Conservation (phyloP, 352 stramenopile genomes). For the Globisporangium heterothallicum region DNA sequence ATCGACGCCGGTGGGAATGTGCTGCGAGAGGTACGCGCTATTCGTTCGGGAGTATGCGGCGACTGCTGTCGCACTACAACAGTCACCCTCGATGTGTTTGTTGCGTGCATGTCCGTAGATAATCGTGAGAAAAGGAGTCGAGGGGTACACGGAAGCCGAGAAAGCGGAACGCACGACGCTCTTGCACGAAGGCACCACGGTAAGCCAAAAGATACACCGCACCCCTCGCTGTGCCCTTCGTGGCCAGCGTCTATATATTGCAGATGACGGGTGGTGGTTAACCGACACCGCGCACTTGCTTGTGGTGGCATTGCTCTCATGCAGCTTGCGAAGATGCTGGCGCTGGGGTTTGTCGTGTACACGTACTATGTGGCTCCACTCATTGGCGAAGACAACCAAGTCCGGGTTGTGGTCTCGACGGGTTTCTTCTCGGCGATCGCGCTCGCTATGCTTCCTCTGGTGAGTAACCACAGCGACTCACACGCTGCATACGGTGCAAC, state of each 20-base stretch:
- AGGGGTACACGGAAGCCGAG: constrained; percentile 61
- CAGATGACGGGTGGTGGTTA: no score
- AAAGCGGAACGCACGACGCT: constrained; percentile 52
- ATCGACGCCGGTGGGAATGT: constrained; percentile 62
- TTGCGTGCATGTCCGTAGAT: constrained; percentile 7
- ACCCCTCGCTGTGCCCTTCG: no score
- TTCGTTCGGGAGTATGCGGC: not conserved
- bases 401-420: constrained; percentile 50
- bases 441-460: constrained; percentile 47
- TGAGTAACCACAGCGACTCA: no score
- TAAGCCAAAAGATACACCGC: no score
- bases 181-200: constrained; percentile 58
- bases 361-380: constrained; percentile 57
- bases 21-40: constrained; percentile 34
- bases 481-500: no score
- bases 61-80: not conserved
- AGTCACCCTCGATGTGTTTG: not conserved
- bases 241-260: no score
- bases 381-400: constrained; percentile 44
- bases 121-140: constrained; percentile 57
- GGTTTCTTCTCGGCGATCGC: constrained; percentile 71
- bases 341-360: constrained; percentile 71
- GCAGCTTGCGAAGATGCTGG: constrained; percentile 57
- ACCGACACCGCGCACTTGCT: no score
- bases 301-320: no score